A percentile compares a stretch with the other conserved stretches of the same genome.
Conservation (phyloP, 768 basidiomycete species). For the Phylloporus arenicola region DNA sequence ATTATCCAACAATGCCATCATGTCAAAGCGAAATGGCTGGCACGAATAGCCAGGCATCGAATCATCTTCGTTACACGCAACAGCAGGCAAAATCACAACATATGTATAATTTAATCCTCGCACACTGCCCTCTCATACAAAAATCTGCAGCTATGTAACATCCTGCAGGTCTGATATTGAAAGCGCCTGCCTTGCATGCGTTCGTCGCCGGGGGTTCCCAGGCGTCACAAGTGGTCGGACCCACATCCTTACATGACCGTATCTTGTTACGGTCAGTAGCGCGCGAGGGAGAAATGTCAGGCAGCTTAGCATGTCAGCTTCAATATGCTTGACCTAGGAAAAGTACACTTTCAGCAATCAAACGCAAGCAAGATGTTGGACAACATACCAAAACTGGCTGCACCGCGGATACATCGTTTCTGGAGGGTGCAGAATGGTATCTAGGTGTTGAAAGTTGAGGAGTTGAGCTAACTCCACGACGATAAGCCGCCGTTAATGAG, state of each 20-base stretch:
- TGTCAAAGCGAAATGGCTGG: not conserved
- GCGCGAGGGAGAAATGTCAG: slow-evolving; percentile 75
- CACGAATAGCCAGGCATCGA: not conserved
- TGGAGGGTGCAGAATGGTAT: slow-evolving; percentile 85
- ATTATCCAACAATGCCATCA: not conserved
- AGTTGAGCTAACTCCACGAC: slow-evolving; percentile 53
- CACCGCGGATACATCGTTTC: slow-evolving; percentile 84
- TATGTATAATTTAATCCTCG: slow-evolving; percentile 13
- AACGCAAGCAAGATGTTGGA: slow-evolving; percentile 4
- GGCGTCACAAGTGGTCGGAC: slow-evolving; percentile 58
- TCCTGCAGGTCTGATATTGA: slow-evolving; percentile 30
- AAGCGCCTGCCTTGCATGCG: slow-evolving; percentile 26
- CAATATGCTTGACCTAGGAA: slow-evolving; percentile 70
- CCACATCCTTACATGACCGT: slow-evolving; percentile 80
- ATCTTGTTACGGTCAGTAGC: slow-evolving; percentile 73
- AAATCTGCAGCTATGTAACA: slow-evolving; percentile 12
- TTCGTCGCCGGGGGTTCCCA: slow-evolving; percentile 22
- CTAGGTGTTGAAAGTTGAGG: slow-evolving; percentile 50
- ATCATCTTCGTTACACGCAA: not conserved
- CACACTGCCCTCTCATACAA: not conserved
- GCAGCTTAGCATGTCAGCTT: slow-evolving; percentile 70
- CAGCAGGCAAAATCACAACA: not conserved
- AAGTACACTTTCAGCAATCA: not conserved
- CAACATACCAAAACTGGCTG: slow-evolving; percentile 78
- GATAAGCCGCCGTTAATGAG: slow-evolving; percentile 62